These are phyloP conservation scores for Apiospora rasikravindrae DNA, from an alignment of 2,329 filamentous ascomycete species.

Conservation along the genomic window DNA sequence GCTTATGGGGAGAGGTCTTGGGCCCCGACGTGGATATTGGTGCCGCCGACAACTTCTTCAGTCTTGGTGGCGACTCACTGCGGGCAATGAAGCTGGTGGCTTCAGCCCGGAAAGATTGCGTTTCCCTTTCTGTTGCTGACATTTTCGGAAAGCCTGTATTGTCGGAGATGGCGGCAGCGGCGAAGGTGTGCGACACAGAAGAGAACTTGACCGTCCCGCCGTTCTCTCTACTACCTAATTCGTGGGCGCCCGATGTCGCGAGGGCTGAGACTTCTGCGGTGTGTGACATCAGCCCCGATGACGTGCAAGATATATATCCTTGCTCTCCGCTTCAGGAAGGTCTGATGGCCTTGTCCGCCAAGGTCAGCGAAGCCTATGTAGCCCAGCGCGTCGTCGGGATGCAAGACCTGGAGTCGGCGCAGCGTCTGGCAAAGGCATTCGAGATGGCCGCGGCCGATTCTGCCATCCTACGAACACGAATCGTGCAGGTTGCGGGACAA, in stretches of 20 bases:
- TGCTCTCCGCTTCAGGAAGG: slow-evolving; percentile 61
- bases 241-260: slow-evolving; percentile 42
- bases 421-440: slow-evolving; percentile 49
- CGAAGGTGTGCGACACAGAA: slow-evolving; percentile 34
- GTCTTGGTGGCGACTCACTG: slow-evolving; percentile 51
- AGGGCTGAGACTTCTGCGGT: slow-evolving; percentile 45
- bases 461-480: slow-evolving; percentile 54
- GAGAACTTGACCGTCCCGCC: slow-evolving; percentile 35
- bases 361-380: slow-evolving; percentile 57
- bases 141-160: slow-evolving; percentile 53
- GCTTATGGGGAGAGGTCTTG: slow-evolving; percentile 46
- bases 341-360: slow-evolving; percentile 58
- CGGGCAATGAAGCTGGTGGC: slow-evolving; percentile 57
- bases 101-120: slow-evolving; percentile 44
- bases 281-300: slow-evolving; percentile 42
- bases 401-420: slow-evolving; percentile 40
- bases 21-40: slow-evolving; percentile 39
- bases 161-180: slow-evolving; percentile 48
- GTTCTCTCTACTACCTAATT: slow-evolving; percentile 46
- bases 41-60: slow-evolving; percentile 40
- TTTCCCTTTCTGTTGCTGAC: slow-evolving; percentile 50
- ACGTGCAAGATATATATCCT: slow-evolving; percentile 58
- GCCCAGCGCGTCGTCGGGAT: slow-evolving; percentile 54
- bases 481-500: slow-evolving; percentile 49
- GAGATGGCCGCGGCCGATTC: slow-evolving; percentile 43